Evolutionary conservation across 2,329 filamentous ascomycete species (phyloP), one percentile per base, ranked within the genome.

Genomic region (Trichothecium sympodiale): DNA sequence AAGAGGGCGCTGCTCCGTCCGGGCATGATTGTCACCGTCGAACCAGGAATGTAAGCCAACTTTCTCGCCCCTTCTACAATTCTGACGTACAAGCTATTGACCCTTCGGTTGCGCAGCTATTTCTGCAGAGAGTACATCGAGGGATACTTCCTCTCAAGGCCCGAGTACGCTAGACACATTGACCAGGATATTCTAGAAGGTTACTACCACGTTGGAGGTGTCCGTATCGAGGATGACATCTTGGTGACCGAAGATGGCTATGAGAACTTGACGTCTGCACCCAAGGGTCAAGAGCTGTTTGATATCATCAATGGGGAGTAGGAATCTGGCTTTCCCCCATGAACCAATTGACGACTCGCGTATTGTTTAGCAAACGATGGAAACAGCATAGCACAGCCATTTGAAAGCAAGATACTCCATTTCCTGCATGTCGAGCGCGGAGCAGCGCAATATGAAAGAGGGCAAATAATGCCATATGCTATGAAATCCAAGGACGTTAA

Each of bases 201-300:
- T 42, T 89, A 82, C 55, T 89, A 83, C 64, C 63, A 61, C 17
- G 80, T 96, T 1, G 91, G 89, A 13, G 91, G 91, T 25, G 86
- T 94, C 17, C 74, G 91, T 32, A 93, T 96, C 41, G 91, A 98
- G 61, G 87, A 96, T 52, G 84, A 89, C 54, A 71, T 96, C 28
- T 65, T 91, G 16, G 77, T 96, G 33, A 91, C 82, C 2, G 67
- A 80, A 41, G 64, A 73, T 17, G 87, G 88, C 0, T 77, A 77
- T 48, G 87, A 95, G 59, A 93, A 94, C 52, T 52, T 96, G 53
- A 93, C 87, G 2, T 45, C 43, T 14, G 82, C 82, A 20, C 83
- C 84, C 1, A 94, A 93, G 62, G 74, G 76, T 2, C 68, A 80
- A 35, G 78, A 85, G 51, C 60, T 87, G 47, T 61, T 87, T 51